Conservation (phyloP, 164 flowering plant genomes). For the Nymphaea colorata region DNA sequence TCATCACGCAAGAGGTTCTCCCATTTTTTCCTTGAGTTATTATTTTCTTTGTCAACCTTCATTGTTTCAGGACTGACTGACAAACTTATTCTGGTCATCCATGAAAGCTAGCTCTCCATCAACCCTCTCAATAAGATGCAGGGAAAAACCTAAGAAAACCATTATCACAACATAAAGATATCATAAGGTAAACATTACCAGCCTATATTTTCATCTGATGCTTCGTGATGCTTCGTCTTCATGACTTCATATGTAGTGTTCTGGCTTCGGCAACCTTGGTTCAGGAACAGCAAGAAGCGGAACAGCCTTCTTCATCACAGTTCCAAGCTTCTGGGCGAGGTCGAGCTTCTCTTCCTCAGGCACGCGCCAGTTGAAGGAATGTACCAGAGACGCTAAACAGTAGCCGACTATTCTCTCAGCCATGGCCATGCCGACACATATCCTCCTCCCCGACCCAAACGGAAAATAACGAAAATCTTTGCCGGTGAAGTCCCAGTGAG, state of each 20-base stretch:
- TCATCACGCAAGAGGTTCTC: no score
- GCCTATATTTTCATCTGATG: no score
- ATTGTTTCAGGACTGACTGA: no score
- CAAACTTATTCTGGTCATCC: no score
- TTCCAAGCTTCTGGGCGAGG: slow-evolving; percentile 23
- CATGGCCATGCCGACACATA: slow-evolving; percentile 33
- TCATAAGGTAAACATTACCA: no score
- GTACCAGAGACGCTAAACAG: slow-evolving; percentile 27
- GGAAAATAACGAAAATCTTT: slow-evolving; percentile 26
- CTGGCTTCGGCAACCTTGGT: slow-evolving; percentile 4
- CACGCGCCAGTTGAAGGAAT: slow-evolving; percentile 29
- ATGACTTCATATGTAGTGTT: slow-evolving; percentile 4
- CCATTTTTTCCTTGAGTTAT: no score
- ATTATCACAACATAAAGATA: no score
- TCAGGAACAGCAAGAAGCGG: slow-evolving; percentile 31
- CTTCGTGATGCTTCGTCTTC: no score
- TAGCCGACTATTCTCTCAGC: slow-evolving; percentile 25
- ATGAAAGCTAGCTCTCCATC: no score
- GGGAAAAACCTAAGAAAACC: no score
- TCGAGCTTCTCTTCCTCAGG: slow-evolving; percentile 19
- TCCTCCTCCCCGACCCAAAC: slow-evolving; percentile 48
- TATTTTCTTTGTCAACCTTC: no score
- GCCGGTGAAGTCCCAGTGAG: slow-evolving; percentile 8
- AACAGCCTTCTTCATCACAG: slow-evolving; percentile 20
- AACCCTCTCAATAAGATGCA: no score